phyloP scores from a whole-genome alignment of 140 eudicot species.

The Oenanthe javanica region DNA sequence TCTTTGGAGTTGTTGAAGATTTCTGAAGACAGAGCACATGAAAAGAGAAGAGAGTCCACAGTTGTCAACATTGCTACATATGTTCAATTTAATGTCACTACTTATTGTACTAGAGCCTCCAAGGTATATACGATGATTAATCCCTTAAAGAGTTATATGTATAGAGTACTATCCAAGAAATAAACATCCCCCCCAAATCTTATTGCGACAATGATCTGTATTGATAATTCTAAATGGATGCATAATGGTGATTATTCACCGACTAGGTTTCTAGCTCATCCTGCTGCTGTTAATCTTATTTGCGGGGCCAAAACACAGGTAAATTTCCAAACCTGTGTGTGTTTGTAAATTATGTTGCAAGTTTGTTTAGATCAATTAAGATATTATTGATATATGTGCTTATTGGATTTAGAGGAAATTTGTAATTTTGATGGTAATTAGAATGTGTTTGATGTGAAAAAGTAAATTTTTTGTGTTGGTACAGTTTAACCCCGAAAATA shows the following conservation, averaged over 20 bases:
- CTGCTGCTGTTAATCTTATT: slow-evolving; percentile 88
- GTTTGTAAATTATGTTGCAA: not conserved
- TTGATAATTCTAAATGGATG: slow-evolving; percentile 98
- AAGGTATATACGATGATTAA: too few relatives aligned
- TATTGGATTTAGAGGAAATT: not conserved
- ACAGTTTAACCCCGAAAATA: slow-evolving; percentile 95
- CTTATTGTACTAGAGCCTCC: too few relatives aligned
- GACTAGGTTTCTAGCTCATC: slow-evolving; percentile 85
- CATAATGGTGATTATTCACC: slow-evolving; percentile 92
- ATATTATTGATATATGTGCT: not conserved
- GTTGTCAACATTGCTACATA: too few relatives aligned
- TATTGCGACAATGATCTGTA: slow-evolving; percentile 77
- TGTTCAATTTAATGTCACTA: too few relatives aligned
- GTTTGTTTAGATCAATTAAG: not conserved
- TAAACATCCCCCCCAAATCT: too few relatives aligned
- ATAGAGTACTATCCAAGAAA: too few relatives aligned
- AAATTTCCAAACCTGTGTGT: not conserved
- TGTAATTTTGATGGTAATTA: not conserved
- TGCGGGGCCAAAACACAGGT: slow-evolving; percentile 97
- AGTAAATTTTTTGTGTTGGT: not conserved
- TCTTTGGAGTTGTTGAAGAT: too few relatives aligned
- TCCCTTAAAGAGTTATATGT: too few relatives aligned
- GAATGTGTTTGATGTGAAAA: not conserved
- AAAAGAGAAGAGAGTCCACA: too few relatives aligned
- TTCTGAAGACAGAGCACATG: too few relatives aligned